Evolutionary conservation across 2,329 filamentous ascomycete genomes (phyloP).

Genomic region (Xylaria sp.): DNA sequence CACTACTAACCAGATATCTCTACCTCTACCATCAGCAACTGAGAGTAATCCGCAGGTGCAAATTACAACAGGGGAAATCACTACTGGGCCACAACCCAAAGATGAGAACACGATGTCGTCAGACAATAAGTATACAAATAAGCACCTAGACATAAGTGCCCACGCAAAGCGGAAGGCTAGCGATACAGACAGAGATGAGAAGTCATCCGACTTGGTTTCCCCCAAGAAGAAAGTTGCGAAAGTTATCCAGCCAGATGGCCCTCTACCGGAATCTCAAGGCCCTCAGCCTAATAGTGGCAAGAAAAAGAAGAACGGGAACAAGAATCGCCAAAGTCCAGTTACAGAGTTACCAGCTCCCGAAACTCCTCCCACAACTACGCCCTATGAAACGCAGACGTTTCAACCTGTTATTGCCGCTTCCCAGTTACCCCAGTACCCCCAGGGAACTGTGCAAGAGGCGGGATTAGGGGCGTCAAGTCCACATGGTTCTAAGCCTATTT

Average conservation of each 20-base stretch:
- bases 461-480: neutral
- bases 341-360: neutral
- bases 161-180: constrained; percentile 33
- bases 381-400: constrained; percentile 13
- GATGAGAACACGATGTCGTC: neutral
- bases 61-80: neutral
- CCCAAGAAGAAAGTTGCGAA: constrained; percentile 28
- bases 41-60: neutral
- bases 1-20: neutral
- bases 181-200: constrained; percentile 5
- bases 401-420: constrained; percentile 12
- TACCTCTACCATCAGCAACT: neutral
- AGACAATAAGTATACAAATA: neutral
- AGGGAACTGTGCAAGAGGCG: neutral
- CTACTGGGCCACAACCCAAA: neutral
- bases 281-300: constrained; percentile 13
- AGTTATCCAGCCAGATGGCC: neutral
- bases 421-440: constrained; percentile 9
- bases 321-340: neutral
- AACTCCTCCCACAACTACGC: neutral
- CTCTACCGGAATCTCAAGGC: neutral
- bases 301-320: constrained; percentile 25
- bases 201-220: neutral
- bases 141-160: neutral
- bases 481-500: neutral